phyloP scores from a whole-genome alignment of 2,329 filamentous ascomycete genomes.

The Bretziella fagacearum region DNA sequence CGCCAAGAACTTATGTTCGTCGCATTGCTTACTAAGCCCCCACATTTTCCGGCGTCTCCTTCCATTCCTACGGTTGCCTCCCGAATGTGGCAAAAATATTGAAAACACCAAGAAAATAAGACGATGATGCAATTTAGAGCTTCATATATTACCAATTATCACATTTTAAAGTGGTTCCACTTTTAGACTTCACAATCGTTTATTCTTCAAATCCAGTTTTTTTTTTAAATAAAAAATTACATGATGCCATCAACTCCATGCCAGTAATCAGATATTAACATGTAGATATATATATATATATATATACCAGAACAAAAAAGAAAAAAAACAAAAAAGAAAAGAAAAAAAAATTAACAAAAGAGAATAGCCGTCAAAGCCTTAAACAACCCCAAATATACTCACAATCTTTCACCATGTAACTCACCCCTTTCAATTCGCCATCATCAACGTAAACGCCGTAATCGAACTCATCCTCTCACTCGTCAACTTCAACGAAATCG shows the following conservation, averaged over 20 bases:
- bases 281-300: neutral
- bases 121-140: neutral
- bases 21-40: neutral
- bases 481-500: constrained; percentile 80
- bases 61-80: neutral
- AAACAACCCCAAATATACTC: neutral
- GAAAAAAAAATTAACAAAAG: constrained; percentile 7
- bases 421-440: constrained; percentile 25
- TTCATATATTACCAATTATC: too few relatives aligned
- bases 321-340: constrained; percentile 4
- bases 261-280: neutral
- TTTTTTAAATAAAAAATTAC: too few relatives aligned
- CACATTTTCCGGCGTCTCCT: neutral
- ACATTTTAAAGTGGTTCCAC: too few relatives aligned
- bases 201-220: too few relatives aligned
- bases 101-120: neutral
- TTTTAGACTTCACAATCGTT: too few relatives aligned
- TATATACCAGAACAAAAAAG: neutral
- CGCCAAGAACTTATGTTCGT: too few relatives aligned
- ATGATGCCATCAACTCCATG: neutral
- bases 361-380: neutral
- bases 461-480: constrained; percentile 74
- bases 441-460: constrained; percentile 37
- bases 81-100: neutral
- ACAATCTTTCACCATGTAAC: neutral